These are phyloP conservation scores for Ramularia endophylla DNA, from an alignment of 2,329 filamentous ascomycete species.

Conservation along the genomic window DNA sequence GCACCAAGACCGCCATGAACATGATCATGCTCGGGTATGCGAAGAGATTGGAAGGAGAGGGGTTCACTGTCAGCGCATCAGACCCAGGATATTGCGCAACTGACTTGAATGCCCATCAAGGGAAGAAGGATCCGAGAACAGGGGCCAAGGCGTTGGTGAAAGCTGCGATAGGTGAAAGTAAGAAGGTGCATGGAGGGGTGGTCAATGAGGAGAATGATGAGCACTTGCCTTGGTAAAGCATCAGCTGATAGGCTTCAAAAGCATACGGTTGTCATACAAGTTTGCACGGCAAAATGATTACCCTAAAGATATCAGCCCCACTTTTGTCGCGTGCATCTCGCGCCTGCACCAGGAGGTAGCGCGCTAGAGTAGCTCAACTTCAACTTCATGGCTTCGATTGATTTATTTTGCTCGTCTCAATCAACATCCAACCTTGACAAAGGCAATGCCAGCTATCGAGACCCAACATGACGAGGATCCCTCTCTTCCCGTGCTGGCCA, in stretches of 20 bases:
- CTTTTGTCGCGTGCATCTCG: too few relatives aligned
- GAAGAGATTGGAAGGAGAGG: slow-evolving; percentile 18
- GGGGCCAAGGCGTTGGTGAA: slow-evolving; percentile 25
- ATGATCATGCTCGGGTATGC: slow-evolving; percentile 24
- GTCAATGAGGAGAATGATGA: slow-evolving; percentile 20
- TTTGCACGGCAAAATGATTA: too few relatives aligned
- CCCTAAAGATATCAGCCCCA: too few relatives aligned
- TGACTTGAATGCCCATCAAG: slow-evolving; percentile 22
- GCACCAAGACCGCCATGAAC: slow-evolving; percentile 25
- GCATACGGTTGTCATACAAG: too few relatives aligned
- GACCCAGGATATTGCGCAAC: slow-evolving; percentile 20
- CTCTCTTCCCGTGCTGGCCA: slow-evolving; percentile 33
- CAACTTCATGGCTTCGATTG: too few relatives aligned
- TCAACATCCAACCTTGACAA: too few relatives aligned
- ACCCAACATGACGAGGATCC: neutral
- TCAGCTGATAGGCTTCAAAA: too few relatives aligned
- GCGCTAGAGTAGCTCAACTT: too few relatives aligned
- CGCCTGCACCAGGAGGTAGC: too few relatives aligned
- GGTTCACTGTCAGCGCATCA: slow-evolving; percentile 22
- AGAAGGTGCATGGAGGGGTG: slow-evolving; percentile 23
- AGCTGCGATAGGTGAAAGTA: slow-evolving; percentile 17
- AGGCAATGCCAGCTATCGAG: too few relatives aligned
- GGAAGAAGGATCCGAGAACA: slow-evolving; percentile 25
- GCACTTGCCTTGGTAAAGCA: neutral
- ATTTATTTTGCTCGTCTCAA: too few relatives aligned